Evolutionary conservation across 805 yeast genomes (phyloP).

Genomic region (Zygotorulaspora florentina): DNA sequence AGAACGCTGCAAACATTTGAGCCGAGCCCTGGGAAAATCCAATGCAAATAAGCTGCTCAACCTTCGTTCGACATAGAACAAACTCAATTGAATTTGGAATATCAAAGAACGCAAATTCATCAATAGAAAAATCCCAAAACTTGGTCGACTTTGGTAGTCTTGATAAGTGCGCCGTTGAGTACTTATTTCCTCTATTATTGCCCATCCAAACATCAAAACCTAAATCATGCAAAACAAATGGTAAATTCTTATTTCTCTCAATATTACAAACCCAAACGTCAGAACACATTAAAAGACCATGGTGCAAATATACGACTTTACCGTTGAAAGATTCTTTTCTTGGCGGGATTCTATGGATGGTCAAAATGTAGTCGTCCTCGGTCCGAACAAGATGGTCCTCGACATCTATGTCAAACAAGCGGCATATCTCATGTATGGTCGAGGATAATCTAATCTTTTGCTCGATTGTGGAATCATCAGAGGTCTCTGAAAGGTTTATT

Average conservation of each 20-base stretch:
- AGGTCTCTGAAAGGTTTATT: conserved; percentile 19
- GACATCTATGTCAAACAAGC: conserved; percentile 59
- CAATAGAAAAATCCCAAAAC: conserved; percentile 90
- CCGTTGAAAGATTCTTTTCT: conserved; percentile 26
- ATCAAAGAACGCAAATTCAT: conserved; percentile 87
- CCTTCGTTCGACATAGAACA: conserved; percentile 51
- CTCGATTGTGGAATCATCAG: conserved; percentile 20
- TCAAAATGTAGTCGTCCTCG: conserved; percentile 68
- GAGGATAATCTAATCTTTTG: conserved; percentile 36
- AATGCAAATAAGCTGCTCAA: conserved; percentile 53
- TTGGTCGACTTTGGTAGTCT: conserved; percentile 37
- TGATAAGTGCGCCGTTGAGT: conserved; percentile 71
- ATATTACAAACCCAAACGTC: conserved; percentile 69
- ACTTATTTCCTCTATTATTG: conserved; percentile 88
- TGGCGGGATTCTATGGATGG: conserved; percentile 65
- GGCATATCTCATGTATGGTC: conserved; percentile 62
- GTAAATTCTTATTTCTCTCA: conserved; percentile 52
- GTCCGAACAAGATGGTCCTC: conserved; percentile 79
- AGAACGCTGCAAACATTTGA: conserved; percentile 80
- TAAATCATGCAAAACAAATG: conserved; percentile 67
- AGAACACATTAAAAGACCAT: conserved; percentile 84
- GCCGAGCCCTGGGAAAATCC: conserved; percentile 96
- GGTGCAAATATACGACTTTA: conserved; percentile 77
- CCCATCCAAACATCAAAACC: conserved; percentile 97
- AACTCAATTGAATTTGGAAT: conserved; percentile 81